Percentiles rank a stretch among this genome's conserved stretches.
phyloP scores from a whole-genome alignment of 1,284 basidiomycete species.

The Ganoderma meredithae region DNA sequence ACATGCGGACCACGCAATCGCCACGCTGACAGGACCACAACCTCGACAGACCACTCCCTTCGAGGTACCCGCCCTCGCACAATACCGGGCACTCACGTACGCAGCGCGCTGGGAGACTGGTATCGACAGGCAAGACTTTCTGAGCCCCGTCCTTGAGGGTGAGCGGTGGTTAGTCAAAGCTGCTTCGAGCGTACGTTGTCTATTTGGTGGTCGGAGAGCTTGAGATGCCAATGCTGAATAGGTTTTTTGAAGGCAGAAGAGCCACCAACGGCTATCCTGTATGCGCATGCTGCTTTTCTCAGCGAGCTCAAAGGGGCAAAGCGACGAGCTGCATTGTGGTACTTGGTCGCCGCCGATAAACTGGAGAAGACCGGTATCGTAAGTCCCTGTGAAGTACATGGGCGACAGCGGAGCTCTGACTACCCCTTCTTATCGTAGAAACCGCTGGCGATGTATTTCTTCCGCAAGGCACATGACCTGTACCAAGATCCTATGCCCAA shows the following conservation, averaged over 20 bases:
- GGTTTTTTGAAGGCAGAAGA: slow-evolving; percentile 72
- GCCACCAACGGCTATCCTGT: slow-evolving; percentile 73
- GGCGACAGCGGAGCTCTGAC: background rate
- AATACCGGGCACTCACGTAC: slow-evolving; percentile 67
- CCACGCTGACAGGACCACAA: slow-evolving; percentile 31
- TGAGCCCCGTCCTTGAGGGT: slow-evolving; percentile 65
- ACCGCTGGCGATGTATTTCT: slow-evolving; percentile 82
- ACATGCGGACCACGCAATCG: slow-evolving; percentile 68
- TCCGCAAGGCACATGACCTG: slow-evolving; percentile 70
- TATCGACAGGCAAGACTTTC: slow-evolving; percentile 64
- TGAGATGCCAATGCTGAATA: slow-evolving; percentile 30
- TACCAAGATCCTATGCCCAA: slow-evolving; percentile 60
- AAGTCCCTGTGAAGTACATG: slow-evolving; percentile 40
- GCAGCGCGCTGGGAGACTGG: slow-evolving; percentile 80
- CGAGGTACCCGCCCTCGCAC: slow-evolving; percentile 66
- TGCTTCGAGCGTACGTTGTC: slow-evolving; percentile 70
- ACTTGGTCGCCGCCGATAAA: slow-evolving; percentile 73
- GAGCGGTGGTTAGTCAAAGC: slow-evolving; percentile 86
- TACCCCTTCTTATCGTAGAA: slow-evolving; percentile 54
- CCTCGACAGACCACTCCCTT: slow-evolving; percentile 44
- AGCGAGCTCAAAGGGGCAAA: slow-evolving; percentile 62
- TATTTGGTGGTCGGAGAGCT: background rate
- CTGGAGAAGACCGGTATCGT: slow-evolving; percentile 85
- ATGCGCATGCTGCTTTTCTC: slow-evolving; percentile 78
- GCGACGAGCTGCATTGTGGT: slow-evolving; percentile 78